phyloP scores from a whole-genome alignment of 2,329 filamentous ascomycete species.

The Colletotrichum horii region DNA sequence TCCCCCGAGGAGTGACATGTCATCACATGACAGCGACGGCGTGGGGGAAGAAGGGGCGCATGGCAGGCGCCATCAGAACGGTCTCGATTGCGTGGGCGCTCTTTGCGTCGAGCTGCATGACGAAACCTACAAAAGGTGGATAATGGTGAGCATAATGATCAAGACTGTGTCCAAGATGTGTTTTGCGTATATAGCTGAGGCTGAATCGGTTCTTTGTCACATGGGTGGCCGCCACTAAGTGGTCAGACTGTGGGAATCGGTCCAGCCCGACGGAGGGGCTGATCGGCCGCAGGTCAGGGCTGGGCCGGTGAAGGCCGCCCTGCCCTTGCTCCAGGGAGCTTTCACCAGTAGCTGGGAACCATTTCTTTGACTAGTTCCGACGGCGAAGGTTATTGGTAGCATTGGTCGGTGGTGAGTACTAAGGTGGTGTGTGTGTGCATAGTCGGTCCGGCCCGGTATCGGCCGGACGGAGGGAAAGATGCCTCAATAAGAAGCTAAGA shows the following conservation, averaged over 20 bases:
- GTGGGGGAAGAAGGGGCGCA: background rate
- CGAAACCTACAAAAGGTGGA: background rate
- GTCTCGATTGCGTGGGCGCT: constrained; percentile 5
- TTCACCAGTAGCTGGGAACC: background rate
- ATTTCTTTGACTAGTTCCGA: background rate
- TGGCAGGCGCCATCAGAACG: background rate
- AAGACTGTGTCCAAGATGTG: background rate
- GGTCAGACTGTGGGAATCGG: constrained; percentile 3
- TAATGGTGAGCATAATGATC: background rate
- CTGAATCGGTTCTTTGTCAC: background rate
- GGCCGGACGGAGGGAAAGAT: constrained; percentile 21
- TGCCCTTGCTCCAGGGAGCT: background rate
- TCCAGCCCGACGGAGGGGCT: background rate
- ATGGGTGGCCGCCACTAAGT: constrained; percentile 5
- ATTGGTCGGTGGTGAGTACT: background rate
- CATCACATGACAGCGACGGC: constrained; percentile 6
- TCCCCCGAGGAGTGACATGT: background rate
- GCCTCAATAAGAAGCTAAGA: constrained; percentile 58
- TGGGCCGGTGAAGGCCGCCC: background rate
- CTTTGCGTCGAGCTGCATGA: constrained; percentile 15
- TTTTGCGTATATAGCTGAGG: background rate
- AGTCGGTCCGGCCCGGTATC: background rate
- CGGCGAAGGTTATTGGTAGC: background rate
- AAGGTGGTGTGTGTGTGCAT: background rate
- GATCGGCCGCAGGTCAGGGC: background rate